A percentile compares a stretch with the other conserved stretches of the same genome.
These are phyloP conservation scores for Dactylellina parvicollis DNA, from an alignment of 2,329 filamentous ascomycete species.

Conservation along the genomic window DNA sequence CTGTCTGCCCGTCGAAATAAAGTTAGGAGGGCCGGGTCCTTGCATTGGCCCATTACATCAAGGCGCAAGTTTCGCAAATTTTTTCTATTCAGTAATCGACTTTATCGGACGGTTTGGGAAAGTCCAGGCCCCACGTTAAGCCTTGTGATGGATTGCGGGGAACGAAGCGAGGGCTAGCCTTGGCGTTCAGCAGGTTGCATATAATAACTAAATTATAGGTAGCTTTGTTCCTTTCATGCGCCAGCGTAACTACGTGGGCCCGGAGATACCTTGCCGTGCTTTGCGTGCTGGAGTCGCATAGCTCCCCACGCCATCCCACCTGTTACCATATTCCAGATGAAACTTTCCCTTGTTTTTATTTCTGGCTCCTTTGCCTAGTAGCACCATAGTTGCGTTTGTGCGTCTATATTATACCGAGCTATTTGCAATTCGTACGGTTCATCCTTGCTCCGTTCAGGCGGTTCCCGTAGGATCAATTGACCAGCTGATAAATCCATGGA, in stretches of 20 bases:
- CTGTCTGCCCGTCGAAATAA: neutral
- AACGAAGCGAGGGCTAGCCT: neutral
- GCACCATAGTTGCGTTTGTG: slow-evolving; percentile 1
- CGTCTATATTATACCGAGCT: slow-evolving; percentile 1
- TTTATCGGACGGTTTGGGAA: neutral
- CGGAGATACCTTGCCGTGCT: neutral
- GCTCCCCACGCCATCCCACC: neutral
- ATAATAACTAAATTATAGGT: neutral
- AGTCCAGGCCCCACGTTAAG: neutral
- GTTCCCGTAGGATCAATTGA: neutral
- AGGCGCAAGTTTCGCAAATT: slow-evolving; percentile 4
- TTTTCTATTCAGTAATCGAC: neutral
- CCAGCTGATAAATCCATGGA: slow-evolving; percentile 1
- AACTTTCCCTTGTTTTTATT: slow-evolving; percentile 1
- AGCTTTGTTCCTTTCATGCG: neutral
- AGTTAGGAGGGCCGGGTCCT: neutral
- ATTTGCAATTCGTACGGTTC: neutral
- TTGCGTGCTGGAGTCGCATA: neutral
- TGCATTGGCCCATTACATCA: neutral
- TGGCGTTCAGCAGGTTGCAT: slow-evolving; percentile 4
- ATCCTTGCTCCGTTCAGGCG: neutral
- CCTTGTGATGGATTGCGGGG: slow-evolving; percentile 2
- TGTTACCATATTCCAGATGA: neutral
- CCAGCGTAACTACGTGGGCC: neutral
- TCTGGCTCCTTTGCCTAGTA: neutral